Evolutionary conservation across 2,329 filamentous ascomycete genomes (phyloP).

Genomic region (Pseudocercospora cruenta): DNA sequence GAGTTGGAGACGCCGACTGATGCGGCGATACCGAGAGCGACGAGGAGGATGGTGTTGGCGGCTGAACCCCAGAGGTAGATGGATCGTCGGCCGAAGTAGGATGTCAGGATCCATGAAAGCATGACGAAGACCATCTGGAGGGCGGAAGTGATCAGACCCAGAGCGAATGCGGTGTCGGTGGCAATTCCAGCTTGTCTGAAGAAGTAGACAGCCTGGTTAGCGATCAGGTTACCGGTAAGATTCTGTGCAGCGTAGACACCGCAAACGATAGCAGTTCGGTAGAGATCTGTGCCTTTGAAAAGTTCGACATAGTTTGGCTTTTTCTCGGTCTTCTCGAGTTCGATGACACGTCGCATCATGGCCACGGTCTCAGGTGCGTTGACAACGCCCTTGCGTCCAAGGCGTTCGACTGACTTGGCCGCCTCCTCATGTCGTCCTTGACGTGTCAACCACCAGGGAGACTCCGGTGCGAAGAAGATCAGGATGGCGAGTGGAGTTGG

Average conservation of each 20-base stretch:
- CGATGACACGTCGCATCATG: constrained; percentile 63
- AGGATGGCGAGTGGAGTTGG: constrained; percentile 59
- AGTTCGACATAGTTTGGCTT: constrained; percentile 56
- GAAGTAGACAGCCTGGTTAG: constrained; percentile 66
- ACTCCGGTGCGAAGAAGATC: constrained; percentile 55
- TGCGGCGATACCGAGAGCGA: constrained; percentile 63
- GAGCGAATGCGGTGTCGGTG: constrained; percentile 59
- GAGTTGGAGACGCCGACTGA: constrained; percentile 49
- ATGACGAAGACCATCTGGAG: constrained; percentile 66
- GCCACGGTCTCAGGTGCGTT: constrained; percentile 54
- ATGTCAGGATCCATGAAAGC: constrained; percentile 68
- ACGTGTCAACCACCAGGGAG: constrained; percentile 60
- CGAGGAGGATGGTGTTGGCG: constrained; percentile 58
- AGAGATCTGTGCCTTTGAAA: constrained; percentile 58
- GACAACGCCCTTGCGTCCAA: constrained; percentile 50
- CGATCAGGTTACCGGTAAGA: constrained; percentile 65
- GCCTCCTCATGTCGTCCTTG: constrained; percentile 53
- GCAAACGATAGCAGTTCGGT: constrained; percentile 60
- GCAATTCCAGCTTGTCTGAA: constrained; percentile 65
- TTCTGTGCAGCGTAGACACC: constrained; percentile 64
- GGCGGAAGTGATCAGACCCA: constrained; percentile 67
- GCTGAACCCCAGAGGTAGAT: constrained; percentile 66
- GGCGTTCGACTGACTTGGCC: constrained; percentile 52
- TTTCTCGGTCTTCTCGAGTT: constrained; percentile 56
- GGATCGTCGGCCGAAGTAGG: constrained; percentile 64